Base-by-base conservation (phyloP, 2,329 filamentous ascomycete species). In the Sporothrix dimorphospora region DNA sequence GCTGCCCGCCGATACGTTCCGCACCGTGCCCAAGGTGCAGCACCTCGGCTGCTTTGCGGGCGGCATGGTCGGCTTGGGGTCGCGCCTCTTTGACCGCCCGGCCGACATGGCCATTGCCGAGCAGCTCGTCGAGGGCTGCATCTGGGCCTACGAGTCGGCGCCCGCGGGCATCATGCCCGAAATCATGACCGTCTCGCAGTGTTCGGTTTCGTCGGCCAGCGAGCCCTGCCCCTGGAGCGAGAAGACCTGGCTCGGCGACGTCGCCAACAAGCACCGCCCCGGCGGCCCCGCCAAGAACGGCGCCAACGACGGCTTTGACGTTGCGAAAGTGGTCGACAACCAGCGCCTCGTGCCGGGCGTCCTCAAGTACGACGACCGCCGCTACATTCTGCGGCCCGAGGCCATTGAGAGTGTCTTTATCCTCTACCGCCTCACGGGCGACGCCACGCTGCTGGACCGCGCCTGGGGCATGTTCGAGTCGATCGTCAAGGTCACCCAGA, bases 391-490 rank as follows among this genome's bases (percentile, higher is more conserved):
- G 57, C 86, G 90, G 72, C 92, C 92, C 21, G 92, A 95, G 81
- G 92, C 92, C 1, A 93, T 95, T 71, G 92, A 95, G 82, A 92
- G 89, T 16, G 88, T 96, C 4, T 95, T 93, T 79, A 87, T 93
- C 78, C 88, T 95, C 83, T 93, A 91, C 79, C 88, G 92, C 71
- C 84, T 93, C 72, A 94, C 91, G 0, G 92, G 91, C 34, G 88
- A 92, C 75, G 75, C 83, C 1, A 81, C 84, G 66, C 91, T 89
- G 85, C 88, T 88, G 78, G 86, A 91, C 73, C 89, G 89, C 77
- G 92, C 91, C 1, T 94, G 92, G 92, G 83, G 83, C 72, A 94
- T 94, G 92, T 94, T 93, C 78, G 79, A 86, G 71, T 85, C 87
- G 12, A 85, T 94, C 51, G 83, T 88, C n/a, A 40, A 24, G 27